Conservation (phyloP, 164 flowering plant genomes). For the Piper longum region DNA sequence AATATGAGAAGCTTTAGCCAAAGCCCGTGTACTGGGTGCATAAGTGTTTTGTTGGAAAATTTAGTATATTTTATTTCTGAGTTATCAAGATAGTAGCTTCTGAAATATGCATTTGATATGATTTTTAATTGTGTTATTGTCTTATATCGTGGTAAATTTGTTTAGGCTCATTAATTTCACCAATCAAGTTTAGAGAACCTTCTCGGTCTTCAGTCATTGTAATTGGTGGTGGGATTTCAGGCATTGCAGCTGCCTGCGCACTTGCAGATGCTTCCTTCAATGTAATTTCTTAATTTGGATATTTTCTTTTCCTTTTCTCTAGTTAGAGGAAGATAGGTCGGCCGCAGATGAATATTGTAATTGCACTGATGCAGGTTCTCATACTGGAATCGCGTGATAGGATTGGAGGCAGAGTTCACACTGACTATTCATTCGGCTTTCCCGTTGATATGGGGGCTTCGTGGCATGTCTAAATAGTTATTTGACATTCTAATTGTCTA, state of each 20-base stretch:
- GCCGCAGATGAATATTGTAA: too few relatives aligned
- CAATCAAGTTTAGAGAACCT: slow-evolving; percentile 21
- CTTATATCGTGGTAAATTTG: neutral
- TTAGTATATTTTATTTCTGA: too few relatives aligned
- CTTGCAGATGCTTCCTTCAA: slow-evolving; percentile 57
- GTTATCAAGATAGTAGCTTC: too few relatives aligned
- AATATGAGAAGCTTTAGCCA: too few relatives aligned
- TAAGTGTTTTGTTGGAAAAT: too few relatives aligned
- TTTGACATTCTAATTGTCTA: neutral
- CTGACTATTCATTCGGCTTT: slow-evolving; percentile 85
- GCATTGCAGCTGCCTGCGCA: slow-evolving; percentile 66
- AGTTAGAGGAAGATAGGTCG: too few relatives aligned
- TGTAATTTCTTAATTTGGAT: slow-evolving; percentile 19
- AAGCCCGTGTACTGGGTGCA: too few relatives aligned
- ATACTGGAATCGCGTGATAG: slow-evolving; percentile 81
- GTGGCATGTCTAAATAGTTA: slow-evolving; percentile 32
- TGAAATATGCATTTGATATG: neutral
- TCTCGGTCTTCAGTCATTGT: slow-evolving; percentile 69
- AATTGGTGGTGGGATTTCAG: slow-evolving; percentile 87
- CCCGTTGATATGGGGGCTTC: slow-evolving; percentile 97
- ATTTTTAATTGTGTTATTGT: neutral
- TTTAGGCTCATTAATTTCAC: slow-evolving; percentile 30
- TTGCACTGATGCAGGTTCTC: slow-evolving; percentile 28
- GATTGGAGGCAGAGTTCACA: slow-evolving; percentile 83
- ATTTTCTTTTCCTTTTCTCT: neutral